Evolutionary conservation across 306 rosid species (phyloP).

Genomic region (Cicer arietinum): DNA sequence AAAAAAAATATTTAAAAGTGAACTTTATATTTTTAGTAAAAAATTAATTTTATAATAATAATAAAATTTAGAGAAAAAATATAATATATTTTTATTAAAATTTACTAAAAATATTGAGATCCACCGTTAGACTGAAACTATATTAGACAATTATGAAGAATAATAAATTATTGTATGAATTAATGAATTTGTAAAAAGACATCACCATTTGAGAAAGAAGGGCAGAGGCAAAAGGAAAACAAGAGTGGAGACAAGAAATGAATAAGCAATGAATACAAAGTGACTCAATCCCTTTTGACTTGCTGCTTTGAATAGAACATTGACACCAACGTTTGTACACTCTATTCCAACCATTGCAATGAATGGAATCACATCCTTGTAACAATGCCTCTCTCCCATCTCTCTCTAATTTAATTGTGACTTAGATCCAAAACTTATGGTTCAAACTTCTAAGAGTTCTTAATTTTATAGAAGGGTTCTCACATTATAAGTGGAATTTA

Average conservation of each 20-base stretch:
- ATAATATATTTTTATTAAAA: too few relatives aligned
- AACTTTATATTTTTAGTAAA: too few relatives aligned
- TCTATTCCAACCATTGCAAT: constrained; percentile 56
- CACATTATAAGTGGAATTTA: too few relatives aligned
- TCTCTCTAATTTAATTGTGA: not conserved
- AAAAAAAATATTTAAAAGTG: too few relatives aligned
- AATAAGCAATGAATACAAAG: constrained; percentile 61
- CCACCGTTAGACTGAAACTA: too few relatives aligned
- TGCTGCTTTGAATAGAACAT: constrained; percentile 67
- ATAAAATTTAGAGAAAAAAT: too few relatives aligned
- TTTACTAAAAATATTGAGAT: too few relatives aligned
- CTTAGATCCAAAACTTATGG: too few relatives aligned
- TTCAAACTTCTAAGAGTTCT: too few relatives aligned
- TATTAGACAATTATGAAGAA: too few relatives aligned
- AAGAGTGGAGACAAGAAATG: constrained; percentile 51
- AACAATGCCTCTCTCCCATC: constrained; percentile 36
- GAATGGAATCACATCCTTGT: constrained; percentile 57
- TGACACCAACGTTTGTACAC: constrained; percentile 56
- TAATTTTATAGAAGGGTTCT: too few relatives aligned
- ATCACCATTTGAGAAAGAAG: constrained; percentile 58
- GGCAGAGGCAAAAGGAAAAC: constrained; percentile 57
- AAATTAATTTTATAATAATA: too few relatives aligned
- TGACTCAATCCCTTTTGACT: constrained; percentile 52
- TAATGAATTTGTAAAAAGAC: not conserved
- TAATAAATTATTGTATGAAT: not conserved